Evolutionary conservation across 495 filamentous ascomycete species (phyloP), one percentile per base, ranked within the genome.

Genomic region (Podospora anserina): DNA sequence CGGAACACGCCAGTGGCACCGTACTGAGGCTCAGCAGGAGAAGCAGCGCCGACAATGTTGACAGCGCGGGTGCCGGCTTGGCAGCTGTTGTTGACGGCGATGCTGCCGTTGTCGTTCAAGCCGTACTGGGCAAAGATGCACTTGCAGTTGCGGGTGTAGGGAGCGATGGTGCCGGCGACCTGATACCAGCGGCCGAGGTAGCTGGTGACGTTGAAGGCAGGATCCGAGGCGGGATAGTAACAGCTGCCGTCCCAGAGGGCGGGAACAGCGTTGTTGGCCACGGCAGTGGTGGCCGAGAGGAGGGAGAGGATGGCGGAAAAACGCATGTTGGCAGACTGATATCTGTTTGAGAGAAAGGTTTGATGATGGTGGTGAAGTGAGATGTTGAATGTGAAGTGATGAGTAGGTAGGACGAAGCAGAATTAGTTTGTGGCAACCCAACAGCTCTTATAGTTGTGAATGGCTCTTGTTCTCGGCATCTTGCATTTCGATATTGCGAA

Each of bases 101-200:
- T 66, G 28, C 60, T 68, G 18, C 70, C 70, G 57, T 72, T 62
- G 61, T 72, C 70, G 32, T 72, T 72, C 18, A 72, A 30, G 9
- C 68, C 67, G 57, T 72, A 72, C 56, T 72, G 64, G 15, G 70
- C 70, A 57, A 27, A 65, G 16, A 61, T 66, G 65, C 70, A 72
- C 23, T 69, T 72, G 70, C 70, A 72, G 55, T 44, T 53, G 34
- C 28, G 20, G 55, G 60, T 72, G 56, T 56, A 72, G 13, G 70
- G 70, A 11, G 64, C 68, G 28, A 66, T n/a, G 5, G 70, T 70
- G 28, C 70, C 70, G 27, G 70, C 70, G 26, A 72, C 70, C 61
- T 72, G 70, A 61, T 72, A 72, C 70, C 70, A 72, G 49, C 70
- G 68, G 9, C 70, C 70, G 30, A 72, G 68, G 64, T 72, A 72